These are phyloP conservation scores for Fusarium sp. DNA, from an alignment of 2,329 filamentous ascomycete genomes.

Conservation along the genomic window DNA sequence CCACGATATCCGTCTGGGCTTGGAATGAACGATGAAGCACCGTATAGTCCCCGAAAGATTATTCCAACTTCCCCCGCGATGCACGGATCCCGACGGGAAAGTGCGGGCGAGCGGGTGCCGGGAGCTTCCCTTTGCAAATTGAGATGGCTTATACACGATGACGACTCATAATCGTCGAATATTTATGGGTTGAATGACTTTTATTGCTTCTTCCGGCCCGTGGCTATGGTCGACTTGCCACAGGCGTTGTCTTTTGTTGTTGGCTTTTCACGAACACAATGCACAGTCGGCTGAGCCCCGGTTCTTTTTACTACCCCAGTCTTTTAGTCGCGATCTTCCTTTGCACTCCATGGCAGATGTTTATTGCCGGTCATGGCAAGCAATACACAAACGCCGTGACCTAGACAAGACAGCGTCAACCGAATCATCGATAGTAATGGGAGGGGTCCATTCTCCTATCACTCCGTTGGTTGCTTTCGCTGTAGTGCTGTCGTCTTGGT, in stretches of 20 bases:
- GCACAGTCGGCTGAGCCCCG: background rate
- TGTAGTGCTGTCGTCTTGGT: slow-evolving; percentile 16
- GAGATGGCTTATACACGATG: background rate
- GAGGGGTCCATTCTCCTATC: background rate
- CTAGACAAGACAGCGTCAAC: slow-evolving; percentile 13
- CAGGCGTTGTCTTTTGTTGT: background rate
- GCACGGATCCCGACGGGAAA: slow-evolving; percentile 44
- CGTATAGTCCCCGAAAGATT: slow-evolving; percentile 19
- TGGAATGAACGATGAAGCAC: slow-evolving; percentile 21
- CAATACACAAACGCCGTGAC: slow-evolving; percentile 10
- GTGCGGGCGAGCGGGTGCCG: slow-evolving; percentile 45
- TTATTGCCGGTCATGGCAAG: slow-evolving; percentile 3
- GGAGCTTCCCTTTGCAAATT: slow-evolving; percentile 14
- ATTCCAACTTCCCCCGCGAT: slow-evolving; percentile 45
- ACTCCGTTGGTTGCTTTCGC: background rate
- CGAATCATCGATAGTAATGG: slow-evolving; percentile 1
- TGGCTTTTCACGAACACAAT: background rate
- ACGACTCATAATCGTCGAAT: background rate
- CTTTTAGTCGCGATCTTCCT: background rate
- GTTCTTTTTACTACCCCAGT: background rate
- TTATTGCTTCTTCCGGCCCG: background rate
- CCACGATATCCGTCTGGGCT: background rate
- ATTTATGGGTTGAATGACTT: background rate
- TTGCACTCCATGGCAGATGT: background rate
- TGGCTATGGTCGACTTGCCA: background rate